phyloP scores from a whole-genome alignment of 129 eudicot species.

The Calendula officinalis region DNA sequence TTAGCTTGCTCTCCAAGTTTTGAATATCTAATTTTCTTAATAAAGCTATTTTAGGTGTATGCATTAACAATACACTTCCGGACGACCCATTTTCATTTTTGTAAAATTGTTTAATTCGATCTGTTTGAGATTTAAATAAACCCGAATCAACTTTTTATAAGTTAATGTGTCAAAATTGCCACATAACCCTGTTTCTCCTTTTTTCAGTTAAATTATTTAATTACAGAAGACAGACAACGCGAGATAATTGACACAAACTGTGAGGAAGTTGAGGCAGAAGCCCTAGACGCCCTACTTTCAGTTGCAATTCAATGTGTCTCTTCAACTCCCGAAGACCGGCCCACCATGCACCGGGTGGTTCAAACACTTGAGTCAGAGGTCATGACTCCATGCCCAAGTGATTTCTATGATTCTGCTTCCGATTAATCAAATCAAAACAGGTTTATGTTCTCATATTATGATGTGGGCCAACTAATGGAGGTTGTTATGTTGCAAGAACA shows the following conservation, averaged over 20 bases:
- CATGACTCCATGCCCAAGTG: conserved; percentile 99
- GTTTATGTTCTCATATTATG: conserved; percentile 28
- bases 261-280: conserved; percentile 72
- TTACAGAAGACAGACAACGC: conserved; percentile 73
- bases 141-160: too few relatives aligned
- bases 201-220: conserved; percentile 78
- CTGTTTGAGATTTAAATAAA: too few relatives aligned
- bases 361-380: conserved; percentile 81
- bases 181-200: conserved; percentile 1
- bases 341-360: conserved; percentile 82
- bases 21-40: too few relatives aligned
- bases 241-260: conserved; percentile 75
- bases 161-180: not conserved
- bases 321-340: conserved; percentile 73
- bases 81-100: too few relatives aligned
- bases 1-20: too few relatives aligned
- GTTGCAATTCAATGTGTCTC: conserved; percentile 71
- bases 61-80: too few relatives aligned
- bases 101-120: too few relatives aligned
- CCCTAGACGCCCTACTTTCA: conserved; percentile 61
- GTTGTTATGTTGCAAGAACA: conserved; percentile 22
- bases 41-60: too few relatives aligned
- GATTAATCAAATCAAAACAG: conserved; percentile 39
- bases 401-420: conserved; percentile 86
- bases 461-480: conserved; percentile 18